These are phyloP conservation scores for Postia placenta DNA, from an alignment of 768 basidiomycete genomes.

Conservation along the genomic window DNA sequence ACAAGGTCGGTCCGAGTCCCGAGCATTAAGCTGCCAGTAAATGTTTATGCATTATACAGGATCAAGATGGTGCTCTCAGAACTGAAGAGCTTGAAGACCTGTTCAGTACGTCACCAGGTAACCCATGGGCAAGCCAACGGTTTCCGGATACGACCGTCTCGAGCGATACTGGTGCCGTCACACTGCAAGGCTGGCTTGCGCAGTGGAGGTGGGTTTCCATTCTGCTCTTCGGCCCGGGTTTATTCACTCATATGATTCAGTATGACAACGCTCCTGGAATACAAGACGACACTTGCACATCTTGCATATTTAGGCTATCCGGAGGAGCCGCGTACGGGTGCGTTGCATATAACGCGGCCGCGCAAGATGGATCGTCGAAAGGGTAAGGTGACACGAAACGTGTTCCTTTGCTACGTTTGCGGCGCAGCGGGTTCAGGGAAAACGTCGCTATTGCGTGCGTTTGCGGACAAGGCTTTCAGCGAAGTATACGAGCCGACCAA, in stretches of 20 bases:
- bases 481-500: conserved; percentile 82
- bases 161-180: conserved; percentile 83
- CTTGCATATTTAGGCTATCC: conserved; percentile 94
- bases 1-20: conserved; percentile 54
- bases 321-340: conserved; percentile 69
- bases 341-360: conserved; percentile 79
- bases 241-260: conserved; percentile 31
- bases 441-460: conserved; percentile 78
- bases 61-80: conserved; percentile 92
- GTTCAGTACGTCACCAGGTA: conserved; percentile 92
- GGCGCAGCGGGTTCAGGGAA: conserved; percentile 97
- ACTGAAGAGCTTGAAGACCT: conserved; percentile 76
- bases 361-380: conserved; percentile 81
- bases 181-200: conserved; percentile 96
- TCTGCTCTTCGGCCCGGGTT: neutral
- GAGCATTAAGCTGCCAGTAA: too few species aligned
- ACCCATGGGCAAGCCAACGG: conserved; percentile 90
- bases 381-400: conserved; percentile 84
- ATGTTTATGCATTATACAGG: conserved; percentile 46
- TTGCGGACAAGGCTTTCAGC: conserved; percentile 76
- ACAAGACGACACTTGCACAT: conserved; percentile 87
- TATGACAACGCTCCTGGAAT: conserved; percentile 96
- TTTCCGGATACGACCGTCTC: conserved; percentile 89
- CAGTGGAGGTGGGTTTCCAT: conserved; percentile 77
- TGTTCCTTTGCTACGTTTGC: conserved; percentile 89